Evolutionary conservation across 208 protist species (phyloP).

Genomic region (Leishmania turanica): DNA sequence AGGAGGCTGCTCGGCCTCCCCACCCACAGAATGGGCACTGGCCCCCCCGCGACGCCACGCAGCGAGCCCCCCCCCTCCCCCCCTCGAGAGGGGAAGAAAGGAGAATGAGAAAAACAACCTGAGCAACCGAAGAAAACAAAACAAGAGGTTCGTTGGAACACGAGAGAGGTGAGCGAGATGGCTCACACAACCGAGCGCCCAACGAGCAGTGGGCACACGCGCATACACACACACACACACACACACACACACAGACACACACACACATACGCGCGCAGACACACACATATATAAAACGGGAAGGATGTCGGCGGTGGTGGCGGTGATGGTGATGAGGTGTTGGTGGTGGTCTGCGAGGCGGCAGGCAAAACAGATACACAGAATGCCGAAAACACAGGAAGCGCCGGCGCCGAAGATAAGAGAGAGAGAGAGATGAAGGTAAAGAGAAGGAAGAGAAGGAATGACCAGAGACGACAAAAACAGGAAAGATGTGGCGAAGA

Average conservation of each 20-base stretch:
- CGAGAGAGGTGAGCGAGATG: not conserved
- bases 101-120: not conserved
- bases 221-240: slow-evolving; percentile 5
- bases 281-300: not conserved
- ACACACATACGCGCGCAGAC: slow-evolving; percentile 2
- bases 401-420: not conserved
- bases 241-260: slow-evolving; percentile 3
- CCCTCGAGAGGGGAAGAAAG: no score
- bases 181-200: no score
- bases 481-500: not conserved
- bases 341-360: not conserved
- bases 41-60: no score
- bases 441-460: not conserved
- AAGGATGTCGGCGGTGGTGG: not conserved
- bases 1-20: not conserved
- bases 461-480: not conserved
- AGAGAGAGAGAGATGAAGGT: no score
- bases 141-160: not conserved
- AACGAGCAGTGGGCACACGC: not conserved
- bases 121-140: slow-evolving; percentile 9
- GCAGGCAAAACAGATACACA: not conserved
- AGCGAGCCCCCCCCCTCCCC: no score
- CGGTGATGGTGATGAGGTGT: not conserved
- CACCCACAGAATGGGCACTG: no score
- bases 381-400: not conserved